Percentiles rank a stretch among this genome's conserved stretches.
Conservation (phyloP, 2,329 filamentous ascomycete genomes). For the Fusarium gaditjirri region DNA sequence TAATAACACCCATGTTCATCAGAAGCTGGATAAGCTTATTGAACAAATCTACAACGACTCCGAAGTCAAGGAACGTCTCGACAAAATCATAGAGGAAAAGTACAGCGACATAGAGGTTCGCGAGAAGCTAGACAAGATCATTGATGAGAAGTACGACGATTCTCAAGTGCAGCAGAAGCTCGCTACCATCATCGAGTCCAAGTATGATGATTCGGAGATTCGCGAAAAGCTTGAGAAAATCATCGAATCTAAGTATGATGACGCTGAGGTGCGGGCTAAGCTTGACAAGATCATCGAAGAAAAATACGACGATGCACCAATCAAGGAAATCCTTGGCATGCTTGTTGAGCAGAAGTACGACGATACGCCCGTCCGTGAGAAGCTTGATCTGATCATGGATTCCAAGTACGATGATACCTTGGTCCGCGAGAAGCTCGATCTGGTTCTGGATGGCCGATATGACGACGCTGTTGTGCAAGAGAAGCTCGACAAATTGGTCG, state of each 20-base stretch:
- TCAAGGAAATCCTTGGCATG: conserved; percentile 40
- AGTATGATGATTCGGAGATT: conserved; percentile 46
- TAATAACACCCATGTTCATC: conserved; percentile 48
- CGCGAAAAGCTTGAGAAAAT: conserved; percentile 46
- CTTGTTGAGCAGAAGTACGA: conserved; percentile 45
- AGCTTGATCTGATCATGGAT: conserved; percentile 53
- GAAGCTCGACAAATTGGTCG: conserved; percentile 62
- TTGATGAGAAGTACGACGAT: conserved; percentile 66
- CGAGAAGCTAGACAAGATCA: conserved; percentile 22
- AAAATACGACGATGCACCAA: conserved; percentile 46
- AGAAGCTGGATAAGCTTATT: conserved; percentile 46
- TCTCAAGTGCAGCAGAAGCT: conserved; percentile 61
- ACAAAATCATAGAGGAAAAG: conserved; percentile 24
- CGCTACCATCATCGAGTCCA: conserved; percentile 52
- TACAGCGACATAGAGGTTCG: conserved; percentile 18
- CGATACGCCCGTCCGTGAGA: conserved; percentile 50
- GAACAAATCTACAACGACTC: conserved; percentile 43
- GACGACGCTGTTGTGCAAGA: conserved; percentile 57
- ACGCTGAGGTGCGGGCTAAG: conserved; percentile 42
- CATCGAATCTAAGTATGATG: conserved; percentile 68
- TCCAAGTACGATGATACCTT: conserved; percentile 49
- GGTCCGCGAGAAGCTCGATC: conserved; percentile 46
- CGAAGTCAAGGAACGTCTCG: conserved; percentile 46
- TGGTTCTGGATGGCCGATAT: conserved; percentile 54
- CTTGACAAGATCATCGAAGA: conserved; percentile 42